Base-by-base conservation (phyloP, 2,329 filamentous ascomycete genomes). In the Fusarium sp. region DNA sequence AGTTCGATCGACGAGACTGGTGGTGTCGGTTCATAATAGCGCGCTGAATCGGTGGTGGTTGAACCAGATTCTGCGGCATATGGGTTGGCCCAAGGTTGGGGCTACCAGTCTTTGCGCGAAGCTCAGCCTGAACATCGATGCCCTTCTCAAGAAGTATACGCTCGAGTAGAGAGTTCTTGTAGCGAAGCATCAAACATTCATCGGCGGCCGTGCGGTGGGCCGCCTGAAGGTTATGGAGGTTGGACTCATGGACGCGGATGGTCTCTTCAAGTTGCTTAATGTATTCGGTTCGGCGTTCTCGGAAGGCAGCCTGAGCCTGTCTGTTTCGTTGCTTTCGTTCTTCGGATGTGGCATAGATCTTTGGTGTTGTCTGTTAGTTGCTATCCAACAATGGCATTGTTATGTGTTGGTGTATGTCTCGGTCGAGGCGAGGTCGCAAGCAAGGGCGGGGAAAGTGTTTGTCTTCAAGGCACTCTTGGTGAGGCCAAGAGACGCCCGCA, bases 281-380 rank as follows among this genome's bases (percentile, higher is more conserved):
- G 83, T 99, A 99, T 86, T 99, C 96, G 64, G 96, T 98, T 67
- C 96, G 92, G 75, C 96, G 93, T 85, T 99, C 96, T 77, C 96
- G 92, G 80, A 99, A 99, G 66, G 96, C 96, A 64, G 96, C 96
- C 85, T 99, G 96, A 56, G 96, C 96, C 86, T 98, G 96, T 77
- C 96, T 89, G 81, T 99, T 99, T 75, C 96, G 91, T 85, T 98
- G 96, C 86, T 99, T 98, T 80, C 96, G 92, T 85, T 99, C 96
- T 84, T 99, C 96, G 12, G 96, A 98, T 38, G 96, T 99, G 63
- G 96, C 96, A 88, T 99, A 99, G 74, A 98, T 98, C 96, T 98
- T 77, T 69, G 59, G 31, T 27, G 46, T 57, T 44, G 55, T 38
- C 17, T 69, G 66, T 78, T 55, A 78, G 75, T 70, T 35, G 44